Base-by-base conservation (phyloP, 2,329 filamentous ascomycete species). In the Cercospora sp. region DNA sequence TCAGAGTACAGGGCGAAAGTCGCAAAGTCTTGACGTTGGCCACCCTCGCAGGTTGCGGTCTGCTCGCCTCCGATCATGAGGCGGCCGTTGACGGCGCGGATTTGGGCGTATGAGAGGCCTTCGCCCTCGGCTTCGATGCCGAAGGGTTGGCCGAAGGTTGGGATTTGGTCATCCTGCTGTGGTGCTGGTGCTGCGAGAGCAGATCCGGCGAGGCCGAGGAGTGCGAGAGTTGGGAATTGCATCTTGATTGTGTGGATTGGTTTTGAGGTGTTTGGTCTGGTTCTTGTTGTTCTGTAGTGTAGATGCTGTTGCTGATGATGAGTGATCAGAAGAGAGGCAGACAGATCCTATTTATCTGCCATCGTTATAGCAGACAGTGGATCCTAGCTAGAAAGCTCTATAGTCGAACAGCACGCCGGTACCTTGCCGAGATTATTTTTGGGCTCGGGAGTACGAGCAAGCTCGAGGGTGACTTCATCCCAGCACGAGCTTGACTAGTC, bases 51-150 rank as follows among this genome's bases (percentile, higher is more conserved):
- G 12, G 59, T 24, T 10, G 69, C 63, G 9, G 64, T 62, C 7
- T 71, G 65, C 13, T 61, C 63, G 63, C 68, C 71, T 40, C 70
- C 72, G 57, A 70, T 49, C 45, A 69, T 71, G 21, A 72, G 32
- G 18, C 65, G 66, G 55, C 66, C 57, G 1, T 67, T 64, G 21
- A 67, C 63, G 61, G 69, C 66, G 21, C 63, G 72, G 64, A 75
- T 60, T 28, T 69, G 59, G 12, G 65, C 55, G 65, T 70, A 69
- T 21, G 13, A 6, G 60, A 62, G 37, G n/a, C 43, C 43, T 1
- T 13, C 16, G 1, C 37, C 60, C 12, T 43, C 9, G 60, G 40
- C 60, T 5, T 49, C 43, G 43, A 62, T 28, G 37, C 40, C 40
- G 26, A 62, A 62, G 21, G 21, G 16, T 10, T 62, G 37, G 40